These are phyloP conservation scores for Phlebopus sp. DNA, from an alignment of 1,284 basidiomycete genomes.

Conservation along the genomic window DNA sequence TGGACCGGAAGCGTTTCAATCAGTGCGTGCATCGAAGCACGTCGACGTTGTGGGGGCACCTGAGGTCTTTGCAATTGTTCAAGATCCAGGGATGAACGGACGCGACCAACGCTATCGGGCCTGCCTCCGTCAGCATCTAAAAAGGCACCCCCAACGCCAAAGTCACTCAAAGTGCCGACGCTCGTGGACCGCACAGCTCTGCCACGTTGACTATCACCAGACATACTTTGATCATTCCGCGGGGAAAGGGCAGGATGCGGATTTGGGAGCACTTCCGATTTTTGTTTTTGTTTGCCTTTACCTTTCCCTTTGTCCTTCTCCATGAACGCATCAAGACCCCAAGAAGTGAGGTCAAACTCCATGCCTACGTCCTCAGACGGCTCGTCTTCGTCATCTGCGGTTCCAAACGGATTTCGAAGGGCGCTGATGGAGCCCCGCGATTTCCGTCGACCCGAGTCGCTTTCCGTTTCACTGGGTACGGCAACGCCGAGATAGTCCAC, in stretches of 20 bases:
- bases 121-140: slow-evolving; percentile 36
- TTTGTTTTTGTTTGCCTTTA: slow-evolving; percentile 46
- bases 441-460: slow-evolving; percentile 44
- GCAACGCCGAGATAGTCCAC: slow-evolving; percentile 66
- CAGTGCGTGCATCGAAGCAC: slow-evolving; percentile 49
- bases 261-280: slow-evolving; percentile 50
- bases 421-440: slow-evolving; percentile 55
- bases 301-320: slow-evolving; percentile 58
- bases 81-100: slow-evolving; percentile 50
- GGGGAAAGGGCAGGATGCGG: slow-evolving; percentile 41
- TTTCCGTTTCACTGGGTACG: slow-evolving; percentile 59
- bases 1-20: slow-evolving; percentile 43
- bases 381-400: slow-evolving; percentile 55
- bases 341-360: slow-evolving; percentile 78
- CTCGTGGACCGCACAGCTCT: slow-evolving; percentile 59
- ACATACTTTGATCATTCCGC: slow-evolving; percentile 31
- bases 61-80: slow-evolving; percentile 40
- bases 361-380: slow-evolving; percentile 49
- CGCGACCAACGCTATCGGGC: slow-evolving; percentile 28
- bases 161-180: slow-evolving; percentile 54
- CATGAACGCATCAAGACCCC: slow-evolving; percentile 77
- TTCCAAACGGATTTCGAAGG: slow-evolving; percentile 68
- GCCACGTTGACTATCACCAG: slow-evolving; percentile 29
- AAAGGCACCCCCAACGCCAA: slow-evolving; percentile 46
- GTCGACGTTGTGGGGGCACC: slow-evolving; percentile 41